These are phyloP conservation scores for Boletellus emodensis DNA, from an alignment of 768 basidiomycete species.

Conservation along the genomic window DNA sequence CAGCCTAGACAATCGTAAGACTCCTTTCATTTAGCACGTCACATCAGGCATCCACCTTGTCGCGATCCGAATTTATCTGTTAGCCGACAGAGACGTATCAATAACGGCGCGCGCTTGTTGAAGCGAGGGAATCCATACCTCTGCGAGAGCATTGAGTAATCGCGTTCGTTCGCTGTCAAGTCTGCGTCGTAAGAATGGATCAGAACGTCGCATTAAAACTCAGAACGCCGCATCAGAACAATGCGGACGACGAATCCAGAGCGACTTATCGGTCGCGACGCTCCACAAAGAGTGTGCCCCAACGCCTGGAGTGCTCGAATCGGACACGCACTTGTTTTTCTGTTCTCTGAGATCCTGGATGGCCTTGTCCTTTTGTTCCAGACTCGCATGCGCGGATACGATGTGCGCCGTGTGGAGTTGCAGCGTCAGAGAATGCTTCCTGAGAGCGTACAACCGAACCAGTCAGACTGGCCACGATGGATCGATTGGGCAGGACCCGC, in stretches of 20 bases:
- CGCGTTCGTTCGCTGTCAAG: constrained; percentile 74
- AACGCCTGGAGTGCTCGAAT: constrained; percentile 3
- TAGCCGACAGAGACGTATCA: constrained; percentile 9
- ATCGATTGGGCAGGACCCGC: background rate
- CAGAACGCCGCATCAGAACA: background rate
- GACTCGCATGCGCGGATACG: constrained; percentile 72
- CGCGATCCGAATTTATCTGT: constrained; percentile 78
- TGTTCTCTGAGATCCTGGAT: constrained; percentile 82
- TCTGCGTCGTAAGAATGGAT: constrained; percentile 33
- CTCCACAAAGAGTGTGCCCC: background rate
- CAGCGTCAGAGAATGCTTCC: constrained; percentile 79
- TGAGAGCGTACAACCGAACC: constrained; percentile 24
- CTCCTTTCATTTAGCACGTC: background rate
- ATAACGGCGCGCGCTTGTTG: background rate
- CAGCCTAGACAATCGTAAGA: constrained; percentile 42
- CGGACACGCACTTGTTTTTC: constrained; percentile 65
- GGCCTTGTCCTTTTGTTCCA: constrained; percentile 73
- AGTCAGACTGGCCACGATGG: constrained; percentile 10
- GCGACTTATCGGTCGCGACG: background rate
- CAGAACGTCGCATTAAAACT: constrained; percentile 10
- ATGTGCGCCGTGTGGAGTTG: constrained; percentile 88
- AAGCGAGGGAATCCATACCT: constrained; percentile 43
- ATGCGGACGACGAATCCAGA: background rate
- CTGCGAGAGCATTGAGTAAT: constrained; percentile 61
- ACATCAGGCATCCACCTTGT: constrained; percentile 45